phyloP scores from a whole-genome alignment of 345 rosid species.

The Sisymbrium altissimum region DNA sequence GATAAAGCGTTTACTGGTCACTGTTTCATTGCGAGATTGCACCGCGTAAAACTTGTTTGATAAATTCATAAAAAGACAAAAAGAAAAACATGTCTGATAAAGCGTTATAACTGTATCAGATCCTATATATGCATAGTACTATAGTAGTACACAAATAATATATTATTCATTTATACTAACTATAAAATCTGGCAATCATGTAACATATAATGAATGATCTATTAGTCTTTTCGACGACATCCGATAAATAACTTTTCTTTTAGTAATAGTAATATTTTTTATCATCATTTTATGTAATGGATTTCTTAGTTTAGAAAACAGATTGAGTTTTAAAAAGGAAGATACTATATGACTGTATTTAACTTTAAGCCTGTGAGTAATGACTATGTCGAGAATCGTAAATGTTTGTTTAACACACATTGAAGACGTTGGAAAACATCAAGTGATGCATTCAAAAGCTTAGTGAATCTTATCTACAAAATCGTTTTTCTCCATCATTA shows the following conservation, averaged over 20 bases:
- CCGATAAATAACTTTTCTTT: neutral
- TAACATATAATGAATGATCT: neutral
- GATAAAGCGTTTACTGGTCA: constrained; percentile 25
- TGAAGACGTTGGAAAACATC: neutral
- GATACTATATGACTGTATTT: too few relatives aligned
- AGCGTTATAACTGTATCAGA: neutral
- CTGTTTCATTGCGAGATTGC: constrained; percentile 30
- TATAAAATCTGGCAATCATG: neutral
- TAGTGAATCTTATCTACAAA: neutral
- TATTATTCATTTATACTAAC: neutral
- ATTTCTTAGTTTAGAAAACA: too few relatives aligned
- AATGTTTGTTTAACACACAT: neutral
- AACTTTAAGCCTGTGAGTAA: neutral
- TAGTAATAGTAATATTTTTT: neutral
- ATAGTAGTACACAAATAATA: neutral
- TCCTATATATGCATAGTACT: neutral
- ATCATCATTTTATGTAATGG: neutral
- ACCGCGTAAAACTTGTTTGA: constrained; percentile 36
- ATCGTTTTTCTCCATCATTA: too few relatives aligned
- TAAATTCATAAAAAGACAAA: neutral
- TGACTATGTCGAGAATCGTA: neutral
- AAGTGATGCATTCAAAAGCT: neutral
- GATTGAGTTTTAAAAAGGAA: too few relatives aligned
- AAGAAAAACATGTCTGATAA: constrained; percentile 13
- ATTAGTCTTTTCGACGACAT: neutral